These are phyloP conservation scores for Rubia yunnanensis DNA, from an alignment of 257 asterid species.

Conservation along the genomic window DNA sequence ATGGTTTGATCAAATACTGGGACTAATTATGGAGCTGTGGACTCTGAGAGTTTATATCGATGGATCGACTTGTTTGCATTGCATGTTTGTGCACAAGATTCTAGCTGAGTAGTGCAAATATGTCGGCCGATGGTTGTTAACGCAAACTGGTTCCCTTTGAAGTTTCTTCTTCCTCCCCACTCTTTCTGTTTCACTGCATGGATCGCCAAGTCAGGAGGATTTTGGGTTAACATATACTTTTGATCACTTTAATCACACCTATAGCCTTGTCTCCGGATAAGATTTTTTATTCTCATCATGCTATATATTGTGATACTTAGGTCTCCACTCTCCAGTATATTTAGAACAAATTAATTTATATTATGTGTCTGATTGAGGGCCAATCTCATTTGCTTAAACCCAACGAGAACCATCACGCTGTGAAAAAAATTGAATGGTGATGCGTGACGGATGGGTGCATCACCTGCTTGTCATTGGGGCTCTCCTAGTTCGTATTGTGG, in stretches of 20 bases:
- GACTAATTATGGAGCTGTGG: neutral
- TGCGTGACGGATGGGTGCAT: neutral
- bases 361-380: neutral
- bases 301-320: neutral
- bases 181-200: too few species aligned
- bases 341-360: neutral
- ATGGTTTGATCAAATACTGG: neutral
- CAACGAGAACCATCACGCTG: neutral
- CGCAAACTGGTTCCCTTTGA: neutral
- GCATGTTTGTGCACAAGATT: neutral
- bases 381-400: neutral
- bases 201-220: constrained; percentile 5
- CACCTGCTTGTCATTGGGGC: neutral
- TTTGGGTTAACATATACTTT: too few species aligned
- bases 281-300: neutral
- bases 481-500: neutral
- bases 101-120: neutral
- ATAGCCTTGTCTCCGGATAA: neutral
- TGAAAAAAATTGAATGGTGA: neutral
- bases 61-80: neutral
- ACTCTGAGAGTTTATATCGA: too few species aligned
- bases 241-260: neutral
- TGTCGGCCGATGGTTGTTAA: neutral
- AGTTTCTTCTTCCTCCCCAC: neutral
- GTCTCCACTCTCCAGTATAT: neutral